Evolutionary conservation across 2,329 filamentous ascomycete genomes (phyloP).

Genomic region (Exophiala sp.): DNA sequence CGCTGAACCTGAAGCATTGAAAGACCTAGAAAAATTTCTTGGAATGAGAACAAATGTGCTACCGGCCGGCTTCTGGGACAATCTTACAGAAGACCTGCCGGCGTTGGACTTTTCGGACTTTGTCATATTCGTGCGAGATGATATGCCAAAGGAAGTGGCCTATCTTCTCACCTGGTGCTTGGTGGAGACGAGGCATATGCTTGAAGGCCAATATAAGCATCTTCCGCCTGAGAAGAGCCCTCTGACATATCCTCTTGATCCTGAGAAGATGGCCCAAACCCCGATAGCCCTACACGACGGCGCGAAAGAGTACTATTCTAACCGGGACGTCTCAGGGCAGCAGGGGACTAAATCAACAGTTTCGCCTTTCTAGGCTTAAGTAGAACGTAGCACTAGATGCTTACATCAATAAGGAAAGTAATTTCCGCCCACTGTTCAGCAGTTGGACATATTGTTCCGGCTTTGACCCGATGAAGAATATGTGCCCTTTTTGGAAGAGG

Average conservation of each 20-base stretch:
- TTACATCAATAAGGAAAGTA: no score
- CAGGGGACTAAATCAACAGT: no score
- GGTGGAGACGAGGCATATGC: slow-evolving; percentile 15
- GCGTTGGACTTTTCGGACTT: slow-evolving; percentile 18
- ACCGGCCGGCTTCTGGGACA: slow-evolving; percentile 12
- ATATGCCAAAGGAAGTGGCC: slow-evolving; percentile 15
- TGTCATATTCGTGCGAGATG: slow-evolving; percentile 12
- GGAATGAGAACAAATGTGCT: slow-evolving; percentile 9
- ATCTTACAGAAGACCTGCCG: slow-evolving; percentile 5
- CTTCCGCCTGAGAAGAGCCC: slow-evolving; percentile 11
- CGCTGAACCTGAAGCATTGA: slow-evolving; percentile 5
- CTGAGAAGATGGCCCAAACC: slow-evolving; percentile 8
- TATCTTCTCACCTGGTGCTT: slow-evolving; percentile 15
- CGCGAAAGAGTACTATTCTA: slow-evolving; percentile 11
- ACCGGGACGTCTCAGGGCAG: neutral
- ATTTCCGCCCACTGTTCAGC: no score
- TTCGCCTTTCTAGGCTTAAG: no score
- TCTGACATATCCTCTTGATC: slow-evolving; percentile 14
- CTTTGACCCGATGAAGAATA: no score
- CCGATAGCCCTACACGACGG: slow-evolving; percentile 11
- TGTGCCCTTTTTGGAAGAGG: no score
- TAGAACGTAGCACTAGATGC: no score
- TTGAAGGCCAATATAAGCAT: slow-evolving; percentile 17
- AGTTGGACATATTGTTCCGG: no score
- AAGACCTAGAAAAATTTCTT: slow-evolving; percentile 1